A percentile compares a stretch with the other conserved stretches of the same genome.
Conservation (phyloP, 345 rosid species). For the Sisymbrium irio region DNA sequence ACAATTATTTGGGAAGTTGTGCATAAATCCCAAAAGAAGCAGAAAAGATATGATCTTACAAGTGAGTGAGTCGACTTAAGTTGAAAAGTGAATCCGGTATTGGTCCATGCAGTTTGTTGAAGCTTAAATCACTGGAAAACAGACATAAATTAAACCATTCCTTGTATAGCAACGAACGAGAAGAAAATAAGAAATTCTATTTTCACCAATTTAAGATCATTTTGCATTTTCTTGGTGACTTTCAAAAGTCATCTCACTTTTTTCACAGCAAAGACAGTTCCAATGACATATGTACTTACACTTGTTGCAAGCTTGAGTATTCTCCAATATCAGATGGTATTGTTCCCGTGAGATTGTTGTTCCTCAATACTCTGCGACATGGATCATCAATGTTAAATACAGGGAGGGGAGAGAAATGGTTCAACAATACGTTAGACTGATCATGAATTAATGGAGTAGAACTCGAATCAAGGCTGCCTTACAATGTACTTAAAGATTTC, state of each 20-base stretch:
- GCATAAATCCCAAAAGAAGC: background rate
- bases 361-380: constrained; percentile 51
- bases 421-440: background rate
- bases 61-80: constrained; percentile 33
- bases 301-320: constrained; percentile 42
- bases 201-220: no score
- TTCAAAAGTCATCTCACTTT: constrained; percentile 2
- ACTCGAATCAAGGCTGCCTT: constrained; percentile 25
- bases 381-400: constrained; percentile 12
- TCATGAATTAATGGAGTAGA: background rate
- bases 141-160: background rate
- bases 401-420: background rate
- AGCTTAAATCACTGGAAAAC: constrained; percentile 37
- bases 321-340: constrained; percentile 60
- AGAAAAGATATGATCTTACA: constrained; percentile 45
- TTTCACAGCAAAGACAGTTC: background rate
- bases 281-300: constrained; percentile 47
- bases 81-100: constrained; percentile 35
- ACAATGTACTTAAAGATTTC: constrained; percentile 50
- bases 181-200: no score
- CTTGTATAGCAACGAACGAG: background rate
- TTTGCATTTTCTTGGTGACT: background rate
- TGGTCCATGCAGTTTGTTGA: constrained; percentile 35
- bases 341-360: constrained; percentile 47
- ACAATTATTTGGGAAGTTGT: background rate